A percentile compares a stretch with the other conserved stretches of the same genome.
Evolutionary conservation across 2,329 filamentous ascomycete species (phyloP).

Genomic region (Paecilomyces formosus): DNA sequence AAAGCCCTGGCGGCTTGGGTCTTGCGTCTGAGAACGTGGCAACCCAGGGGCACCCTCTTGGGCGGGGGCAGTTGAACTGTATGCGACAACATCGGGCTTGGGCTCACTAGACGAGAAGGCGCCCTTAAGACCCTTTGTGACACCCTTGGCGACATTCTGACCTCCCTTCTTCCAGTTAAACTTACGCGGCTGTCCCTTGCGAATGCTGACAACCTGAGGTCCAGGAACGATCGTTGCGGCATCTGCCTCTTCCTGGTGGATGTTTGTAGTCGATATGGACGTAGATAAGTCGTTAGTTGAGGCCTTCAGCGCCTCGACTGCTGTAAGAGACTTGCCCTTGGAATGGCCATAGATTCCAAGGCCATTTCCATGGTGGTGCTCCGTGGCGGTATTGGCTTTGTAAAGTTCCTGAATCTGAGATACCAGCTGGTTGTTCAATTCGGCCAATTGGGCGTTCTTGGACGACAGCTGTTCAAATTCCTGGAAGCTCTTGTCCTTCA

Average conservation of each 20-base stretch:
- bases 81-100: constrained; percentile 56
- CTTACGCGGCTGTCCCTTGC: constrained; percentile 89
- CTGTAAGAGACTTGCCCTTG: constrained; percentile 44
- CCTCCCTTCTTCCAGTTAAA: constrained; percentile 99
- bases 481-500: constrained; percentile 86
- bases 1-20: constrained; percentile 54
- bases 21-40: constrained; percentile 33
- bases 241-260: constrained; percentile 61
- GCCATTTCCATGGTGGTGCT: constrained; percentile 38
- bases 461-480: constrained; percentile 93
- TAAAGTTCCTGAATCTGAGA: constrained; percentile 91
- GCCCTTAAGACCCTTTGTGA: constrained; percentile 88
- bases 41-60: constrained; percentile 22
- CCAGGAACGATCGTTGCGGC: constrained; percentile 55
- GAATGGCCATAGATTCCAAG: constrained; percentile 55
- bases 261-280: constrained; percentile 48
- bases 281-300: constrained; percentile 45
- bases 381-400: constrained; percentile 56
- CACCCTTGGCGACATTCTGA: constrained; percentile 87
- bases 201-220: constrained; percentile 91
- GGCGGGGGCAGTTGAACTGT: constrained; percentile 46
- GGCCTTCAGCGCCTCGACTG: constrained; percentile 38
- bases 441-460: constrained; percentile 88
- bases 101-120: constrained; percentile 68
- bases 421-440: constrained; percentile 92